Base-by-base conservation (phyloP, 2,329 filamentous ascomycete species). In the Lasiodiplodia sp. region DNA sequence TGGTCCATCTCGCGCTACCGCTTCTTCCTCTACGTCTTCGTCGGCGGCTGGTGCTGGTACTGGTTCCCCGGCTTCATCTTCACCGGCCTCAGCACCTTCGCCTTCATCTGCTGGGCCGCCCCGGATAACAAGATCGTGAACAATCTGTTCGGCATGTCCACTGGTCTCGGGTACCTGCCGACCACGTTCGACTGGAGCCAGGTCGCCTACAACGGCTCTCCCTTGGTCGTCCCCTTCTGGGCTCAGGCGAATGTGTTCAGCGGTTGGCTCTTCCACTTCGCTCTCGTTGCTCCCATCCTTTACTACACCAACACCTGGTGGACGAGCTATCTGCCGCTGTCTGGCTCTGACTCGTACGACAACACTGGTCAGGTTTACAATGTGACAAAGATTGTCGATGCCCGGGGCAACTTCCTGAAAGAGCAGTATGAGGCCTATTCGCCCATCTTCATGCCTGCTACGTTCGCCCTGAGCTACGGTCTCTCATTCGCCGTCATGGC, bases 301-400 rank as follows among this genome's bases (percentile, higher is more conserved):
- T 83, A 83, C 70, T 84, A 83, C 68, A 81, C 88, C 37, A 91
- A 89, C 58, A 85, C 87, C 70, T 83, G 82, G 81, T 68, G 66
- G 66, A 63, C 66, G 16, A 68, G 75, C n/a, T 80, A 78, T 18
- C 21, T 68, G 21, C 67, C 67, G 12, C 38, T 68, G 14, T 58
- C 60, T 12, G 58, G 58, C 5, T 68, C 67, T 8, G 60, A 65
- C 21, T 56, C 70, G 28, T 93, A 92, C 73, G 91, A 93, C 78
- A 93, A 93, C 74, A 91, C 86, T 0, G 91, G 88, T 2, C 72
- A 78, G 0, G 69, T 71, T 0, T 94, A 93, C 79, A 87, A 93
- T 73, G 90, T 91, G 1, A 82, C 77, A 10, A 71, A 73, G 4
- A 74, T 79, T 21, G 72, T 80, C 7, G 73, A 78, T 64, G 69